Base-by-base conservation (phyloP, 2,329 filamentous ascomycete genomes). In the Coniella vitis region DNA sequence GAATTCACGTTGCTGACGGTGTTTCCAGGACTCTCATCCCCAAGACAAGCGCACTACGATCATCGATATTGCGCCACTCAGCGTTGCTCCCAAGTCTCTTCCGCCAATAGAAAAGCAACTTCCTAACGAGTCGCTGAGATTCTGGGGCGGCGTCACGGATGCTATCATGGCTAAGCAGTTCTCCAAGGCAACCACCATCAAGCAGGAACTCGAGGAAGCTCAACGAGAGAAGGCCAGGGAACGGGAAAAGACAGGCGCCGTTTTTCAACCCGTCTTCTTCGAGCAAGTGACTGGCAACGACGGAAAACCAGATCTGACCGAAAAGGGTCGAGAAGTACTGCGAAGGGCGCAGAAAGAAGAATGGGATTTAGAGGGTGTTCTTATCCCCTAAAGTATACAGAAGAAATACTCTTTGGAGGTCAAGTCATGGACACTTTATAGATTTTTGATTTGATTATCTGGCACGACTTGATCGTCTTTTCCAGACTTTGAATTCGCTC, bases 231-330 rank as follows among this genome's bases (percentile, higher is more conserved):
- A 88, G 69, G 90, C 88, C 1, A 82, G 88, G 20, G 82, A 91
- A 62, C 77, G 93, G 38, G 86, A 91, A 62, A 75, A 76, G 38
- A 76, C 76, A 13, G 79, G 82, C 12, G 76, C 79, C 51, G 77
- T 80, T 31, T 98, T 87, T 83, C 74, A 83, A 56, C 93, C 93
- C n/a, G 76, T 89, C 38, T 98, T 95, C 69, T 98, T 98, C 68
- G 82, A 71, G 57, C 74, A 79, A 60, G 67, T 70, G 47, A 73
- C 71, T 9, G 76, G 75, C 57, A 79, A 78, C 52, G 72, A 71
- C 42, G 76, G 76, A 48, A 74, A 74, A 61, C 76, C 76, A 1
- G 71, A 76, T 36, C 68, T 80, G 54, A 78, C 74, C 4, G 73
- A 75, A 3, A 77, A 75, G 64, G 76, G 76, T 17, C 68, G 62